Evolutionary conservation across 176 grass and related monocot species (phyloP), one percentile per base, ranked within the genome.

Genomic region (Oryza officinalis): DNA sequence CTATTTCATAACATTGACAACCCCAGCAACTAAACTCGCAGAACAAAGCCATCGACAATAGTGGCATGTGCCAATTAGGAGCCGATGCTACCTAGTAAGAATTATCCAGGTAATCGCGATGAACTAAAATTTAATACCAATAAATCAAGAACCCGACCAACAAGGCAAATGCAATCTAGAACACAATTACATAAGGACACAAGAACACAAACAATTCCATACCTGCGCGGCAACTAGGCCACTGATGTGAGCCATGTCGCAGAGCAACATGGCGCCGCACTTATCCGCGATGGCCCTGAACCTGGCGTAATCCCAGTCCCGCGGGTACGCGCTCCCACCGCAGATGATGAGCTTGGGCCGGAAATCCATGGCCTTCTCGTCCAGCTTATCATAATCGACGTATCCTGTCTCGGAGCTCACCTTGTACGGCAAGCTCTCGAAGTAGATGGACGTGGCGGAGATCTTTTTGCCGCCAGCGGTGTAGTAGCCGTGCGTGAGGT

Each of bases 161-260:
- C 2, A 2, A 1, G 75, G 20, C 5, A 70, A 64, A 30, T 70
- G 6, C 41, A 85, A 89, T 49, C 0, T 12, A 65, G 20, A 75
- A 54, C 9, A 11, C 25, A 69, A 82, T 59, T 20, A 59, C 13
- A 32, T 13, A 74, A 67, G 25, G 57, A 1, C 6, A 0, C 18
- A 18, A 8, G 25, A 75, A 47, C 18, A 77, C n/a, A 17, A 22
- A 63, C 18, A 37, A 63, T 8, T 44, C 8, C 10, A 49, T 84
- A 94, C 92, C 90, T 94, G 84, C 22, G 90, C 90, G 7, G 90
- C 87, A 18, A 95, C 87, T 61, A 95, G 85, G 20, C 93, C 93
- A 40, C 93, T 95, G 27, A 94, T 92, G 11, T 95, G 93, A 20
- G 93, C 93, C 93, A 95, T 95, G 70, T 95, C 90, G 17, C 87